A percentile compares a stretch with the other conserved stretches of the same genome.
Evolutionary conservation across 139 green algal genomes (phyloP).

Genomic region (Picochlorum sp.): DNA sequence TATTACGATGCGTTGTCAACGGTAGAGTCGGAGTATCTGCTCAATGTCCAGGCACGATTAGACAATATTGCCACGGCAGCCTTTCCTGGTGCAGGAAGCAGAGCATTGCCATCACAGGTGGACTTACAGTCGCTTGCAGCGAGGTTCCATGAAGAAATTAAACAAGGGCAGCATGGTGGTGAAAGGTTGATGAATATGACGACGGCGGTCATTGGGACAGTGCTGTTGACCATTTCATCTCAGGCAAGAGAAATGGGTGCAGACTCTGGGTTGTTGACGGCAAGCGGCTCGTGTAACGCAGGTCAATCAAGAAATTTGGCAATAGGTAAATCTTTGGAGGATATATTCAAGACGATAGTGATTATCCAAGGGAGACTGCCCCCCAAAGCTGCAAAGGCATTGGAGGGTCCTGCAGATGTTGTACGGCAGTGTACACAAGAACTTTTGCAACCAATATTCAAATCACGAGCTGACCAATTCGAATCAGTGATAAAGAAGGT

Average conservation of each 20-base stretch:
- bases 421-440: slow-evolving; percentile 35
- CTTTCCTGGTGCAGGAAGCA: slow-evolving; percentile 53
- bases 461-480: slow-evolving; percentile 39
- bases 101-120: slow-evolving; percentile 48
- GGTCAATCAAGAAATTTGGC: slow-evolving; percentile 76
- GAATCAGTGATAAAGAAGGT: slow-evolving; percentile 46
- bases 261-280: slow-evolving; percentile 56
- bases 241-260: slow-evolving; percentile 63
- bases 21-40: slow-evolving; percentile 66
- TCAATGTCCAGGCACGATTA: slow-evolving; percentile 31
- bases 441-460: slow-evolving; percentile 67
- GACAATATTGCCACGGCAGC: slow-evolving; percentile 24
- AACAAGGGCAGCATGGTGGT: slow-evolving; percentile 28
- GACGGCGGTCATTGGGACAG: slow-evolving; percentile 36
- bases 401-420: slow-evolving; percentile 41
- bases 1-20: slow-evolving; percentile 24
- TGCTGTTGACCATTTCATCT: slow-evolving; percentile 36
- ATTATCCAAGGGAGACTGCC: slow-evolving; percentile 40
- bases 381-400: slow-evolving; percentile 29
- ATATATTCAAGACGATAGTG: slow-evolving; percentile 60
- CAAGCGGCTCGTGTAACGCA: slow-evolving; percentile 27
- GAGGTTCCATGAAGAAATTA: slow-evolving; percentile 78
- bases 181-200: slow-evolving; percentile 40
- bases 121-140: slow-evolving; percentile 75
- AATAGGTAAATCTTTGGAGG: slow-evolving; percentile 68